These are phyloP conservation scores for Panicum virgatum DNA, from an alignment of 202 grass and related monocot genomes.

Conservation along the genomic window DNA sequence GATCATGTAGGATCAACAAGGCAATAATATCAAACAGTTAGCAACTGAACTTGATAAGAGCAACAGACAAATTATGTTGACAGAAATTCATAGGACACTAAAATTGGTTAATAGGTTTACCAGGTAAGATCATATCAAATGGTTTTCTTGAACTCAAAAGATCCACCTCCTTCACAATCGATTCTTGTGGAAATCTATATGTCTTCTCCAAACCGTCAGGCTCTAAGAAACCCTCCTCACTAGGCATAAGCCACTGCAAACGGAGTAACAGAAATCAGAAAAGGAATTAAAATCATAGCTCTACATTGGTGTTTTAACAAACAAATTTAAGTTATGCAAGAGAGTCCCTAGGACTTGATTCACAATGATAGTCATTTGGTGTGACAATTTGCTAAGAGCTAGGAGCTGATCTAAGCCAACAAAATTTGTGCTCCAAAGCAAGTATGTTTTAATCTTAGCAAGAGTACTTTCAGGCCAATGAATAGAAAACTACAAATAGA, in stretches of 20 bases:
- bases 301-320: no score
- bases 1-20: background rate
- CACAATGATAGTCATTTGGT: background rate
- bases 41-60: background rate
- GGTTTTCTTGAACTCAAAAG: slow-evolving; percentile 64
- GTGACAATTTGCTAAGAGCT: background rate
- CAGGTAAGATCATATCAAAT: slow-evolving; percentile 95
- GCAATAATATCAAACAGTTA: background rate
- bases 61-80: background rate
- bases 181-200: slow-evolving; percentile 49
- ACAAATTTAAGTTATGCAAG: background rate
- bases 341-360: background rate
- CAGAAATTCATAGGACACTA: slow-evolving; percentile 24
- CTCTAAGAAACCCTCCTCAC: slow-evolving; percentile 71
- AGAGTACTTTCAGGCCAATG: background rate
- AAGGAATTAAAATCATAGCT: background rate
- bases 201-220: slow-evolving; percentile 78
- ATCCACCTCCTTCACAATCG: slow-evolving; percentile 54
- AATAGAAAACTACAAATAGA: background rate
- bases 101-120: slow-evolving; percentile 39
- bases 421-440: background rate
- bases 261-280: slow-evolving; percentile 28
- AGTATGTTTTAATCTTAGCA: background rate
- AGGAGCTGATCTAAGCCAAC: background rate
- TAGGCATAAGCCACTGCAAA: slow-evolving; percentile 81